Percentiles rank a stretch among this genome's conserved stretches.
Evolutionary conservation across 192 early-diverging fungal species (phyloP).

Genomic region (Podila epicladia): DNA sequence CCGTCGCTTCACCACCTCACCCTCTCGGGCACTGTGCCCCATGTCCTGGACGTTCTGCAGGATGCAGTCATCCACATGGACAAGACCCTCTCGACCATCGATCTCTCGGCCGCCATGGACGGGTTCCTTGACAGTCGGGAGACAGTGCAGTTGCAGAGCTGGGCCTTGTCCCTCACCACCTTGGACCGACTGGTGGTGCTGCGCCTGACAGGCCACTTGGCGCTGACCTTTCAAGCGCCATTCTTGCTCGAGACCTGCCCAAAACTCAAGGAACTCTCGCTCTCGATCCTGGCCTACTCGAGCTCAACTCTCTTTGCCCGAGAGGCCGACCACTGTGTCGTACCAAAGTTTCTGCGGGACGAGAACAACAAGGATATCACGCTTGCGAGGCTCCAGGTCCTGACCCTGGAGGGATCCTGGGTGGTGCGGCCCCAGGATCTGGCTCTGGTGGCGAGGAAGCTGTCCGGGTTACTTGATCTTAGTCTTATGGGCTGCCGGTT

Average conservation of each 20-base stretch:
- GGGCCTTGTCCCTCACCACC: constrained; percentile 8
- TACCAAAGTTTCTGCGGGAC: constrained; percentile 23
- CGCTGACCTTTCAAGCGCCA: constrained; percentile 19
- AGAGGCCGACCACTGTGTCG: constrained; percentile 9
- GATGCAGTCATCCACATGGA: constrained; percentile 18
- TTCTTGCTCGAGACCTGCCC: constrained; percentile 18
- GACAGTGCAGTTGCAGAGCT: constrained; percentile 8
- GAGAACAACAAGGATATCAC: neutral
- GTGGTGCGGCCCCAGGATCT: constrained; percentile 13
- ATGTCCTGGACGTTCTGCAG: constrained; percentile 14
- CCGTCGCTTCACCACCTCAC: constrained; percentile 5
- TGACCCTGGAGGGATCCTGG: constrained; percentile 24
- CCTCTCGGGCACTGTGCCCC: constrained; percentile 18
- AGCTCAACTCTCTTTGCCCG: constrained; percentile 17
- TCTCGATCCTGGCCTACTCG: constrained; percentile 20
- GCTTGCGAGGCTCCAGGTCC: neutral
- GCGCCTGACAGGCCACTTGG: constrained; percentile 18
- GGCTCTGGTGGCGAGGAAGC: constrained; percentile 6
- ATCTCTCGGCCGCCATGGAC: constrained; percentile 18
- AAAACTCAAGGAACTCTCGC: constrained; percentile 4
- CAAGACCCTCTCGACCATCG: constrained; percentile 6
- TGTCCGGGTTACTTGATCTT: constrained; percentile 1
- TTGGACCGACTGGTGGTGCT: constrained; percentile 6
- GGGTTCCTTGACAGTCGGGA: constrained; percentile 14
- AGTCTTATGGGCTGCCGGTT: constrained; percentile 25